These are phyloP conservation scores for Russula dissimulans DNA, from an alignment of 768 basidiomycete species.

Conservation along the genomic window DNA sequence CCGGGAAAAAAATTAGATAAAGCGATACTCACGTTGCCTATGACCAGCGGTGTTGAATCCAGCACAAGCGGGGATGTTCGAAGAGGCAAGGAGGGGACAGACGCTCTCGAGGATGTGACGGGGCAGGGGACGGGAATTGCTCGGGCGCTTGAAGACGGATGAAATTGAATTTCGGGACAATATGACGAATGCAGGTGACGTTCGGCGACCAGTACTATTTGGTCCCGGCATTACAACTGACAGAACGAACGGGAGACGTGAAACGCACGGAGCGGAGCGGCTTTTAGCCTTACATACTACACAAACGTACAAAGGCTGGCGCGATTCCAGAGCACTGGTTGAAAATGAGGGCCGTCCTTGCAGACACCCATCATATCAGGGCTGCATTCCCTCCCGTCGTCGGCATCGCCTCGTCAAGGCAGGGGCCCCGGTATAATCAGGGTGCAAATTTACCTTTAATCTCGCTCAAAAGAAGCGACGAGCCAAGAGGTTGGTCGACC, in stretches of 20 bases:
- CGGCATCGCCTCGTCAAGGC: too few relatives aligned
- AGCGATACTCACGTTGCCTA: constrained; percentile 6
- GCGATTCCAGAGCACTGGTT: too few relatives aligned
- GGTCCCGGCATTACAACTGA: constrained; percentile 13
- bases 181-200: constrained; percentile 15
- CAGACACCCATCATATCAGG: too few relatives aligned
- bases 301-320: not conserved
- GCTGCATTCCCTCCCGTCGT: too few relatives aligned
- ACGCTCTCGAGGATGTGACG: constrained; percentile 6
- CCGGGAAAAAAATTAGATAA: not conserved
- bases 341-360: too few relatives aligned
- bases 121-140: constrained; percentile 4
- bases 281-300: constrained; percentile 11
- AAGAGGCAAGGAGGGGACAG: not conserved
- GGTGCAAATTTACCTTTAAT: constrained; percentile 18
- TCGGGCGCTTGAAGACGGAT: constrained; percentile 13
- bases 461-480: constrained; percentile 2
- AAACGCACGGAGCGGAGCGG: constrained; percentile 17
- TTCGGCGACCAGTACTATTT: constrained; percentile 20
- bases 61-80: constrained; percentile 6
- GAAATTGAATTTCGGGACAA: constrained; percentile 17
- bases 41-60: constrained; percentile 1
- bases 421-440: not conserved
- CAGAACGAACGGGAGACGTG: constrained; percentile 2
- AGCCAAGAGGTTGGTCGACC: not conserved